These are phyloP conservation scores for Fraxinus velutina DNA, from an alignment of 305 asterid species.

Conservation along the genomic window DNA sequence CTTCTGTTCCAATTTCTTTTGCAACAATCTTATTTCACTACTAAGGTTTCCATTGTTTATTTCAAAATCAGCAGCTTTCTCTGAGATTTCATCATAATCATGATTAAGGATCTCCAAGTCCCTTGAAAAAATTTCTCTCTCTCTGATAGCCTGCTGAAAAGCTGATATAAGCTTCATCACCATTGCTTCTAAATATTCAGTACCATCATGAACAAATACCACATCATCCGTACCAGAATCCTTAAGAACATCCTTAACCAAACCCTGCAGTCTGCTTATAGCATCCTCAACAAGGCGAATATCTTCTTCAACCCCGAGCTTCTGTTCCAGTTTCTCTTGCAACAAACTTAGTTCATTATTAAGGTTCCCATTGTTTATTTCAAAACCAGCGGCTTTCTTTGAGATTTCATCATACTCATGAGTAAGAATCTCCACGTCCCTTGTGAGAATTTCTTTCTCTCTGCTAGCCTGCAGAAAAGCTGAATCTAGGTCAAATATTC, in stretches of 20 bases:
- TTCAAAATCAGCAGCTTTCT: constrained; percentile 40
- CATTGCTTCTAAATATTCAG: constrained; percentile 34
- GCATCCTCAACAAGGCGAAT: constrained; percentile 29
- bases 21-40: constrained; percentile 49
- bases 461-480: constrained; percentile 49
- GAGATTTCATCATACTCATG: constrained; percentile 44
- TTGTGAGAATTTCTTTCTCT: constrained; percentile 59
- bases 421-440: constrained; percentile 54
- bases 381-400: constrained; percentile 39
- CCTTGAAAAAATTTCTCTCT: constrained; percentile 54
- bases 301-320: constrained; percentile 34
- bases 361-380: constrained; percentile 43
- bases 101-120: constrained; percentile 54
- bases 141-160: constrained; percentile 47
- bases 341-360: constrained; percentile 47
- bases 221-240: constrained; percentile 30
- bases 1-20: constrained; percentile 46
- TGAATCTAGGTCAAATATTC: constrained; percentile 54
- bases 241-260: constrained; percentile 33
- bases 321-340: constrained; percentile 42
- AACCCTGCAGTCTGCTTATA: constrained; percentile 34
- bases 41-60: constrained; percentile 48
- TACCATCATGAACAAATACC: constrained; percentile 24
- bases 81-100: constrained; percentile 43
- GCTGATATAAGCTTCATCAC: constrained; percentile 26